Evolutionary conservation across 1,284 basidiomycete species (phyloP).

Genomic region (Dichomitus squalens): DNA sequence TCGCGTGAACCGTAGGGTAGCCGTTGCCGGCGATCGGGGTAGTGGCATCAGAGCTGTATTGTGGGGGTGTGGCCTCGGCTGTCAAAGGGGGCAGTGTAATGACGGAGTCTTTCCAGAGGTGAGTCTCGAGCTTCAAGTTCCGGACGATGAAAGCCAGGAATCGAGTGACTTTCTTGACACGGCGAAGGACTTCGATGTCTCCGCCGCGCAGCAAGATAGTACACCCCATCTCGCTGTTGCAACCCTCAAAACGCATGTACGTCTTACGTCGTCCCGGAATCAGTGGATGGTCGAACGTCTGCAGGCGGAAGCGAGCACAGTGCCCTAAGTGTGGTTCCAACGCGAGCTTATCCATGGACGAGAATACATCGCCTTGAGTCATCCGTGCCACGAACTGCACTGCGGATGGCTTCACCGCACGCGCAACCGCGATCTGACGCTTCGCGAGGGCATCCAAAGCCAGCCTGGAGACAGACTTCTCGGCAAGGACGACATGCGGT

Average conservation of each 20-base stretch:
- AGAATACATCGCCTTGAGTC: constrained; percentile 94
- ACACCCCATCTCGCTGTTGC: constrained; percentile 89
- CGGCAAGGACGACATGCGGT: constrained; percentile 92
- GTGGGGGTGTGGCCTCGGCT: constrained; percentile 60
- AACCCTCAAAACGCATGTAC: constrained; percentile 97
- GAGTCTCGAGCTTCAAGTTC: constrained; percentile 92
- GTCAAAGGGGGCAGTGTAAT: constrained; percentile 77
- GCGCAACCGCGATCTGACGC: constrained; percentile 89
- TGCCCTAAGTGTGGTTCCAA: constrained; percentile 90
- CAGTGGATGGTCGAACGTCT: constrained; percentile 92
- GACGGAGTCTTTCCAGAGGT: constrained; percentile 93
- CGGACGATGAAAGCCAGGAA: constrained; percentile 92
- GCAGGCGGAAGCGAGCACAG: constrained; percentile 85
- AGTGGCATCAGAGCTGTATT: constrained; percentile 23
- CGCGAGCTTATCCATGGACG: constrained; percentile 93
- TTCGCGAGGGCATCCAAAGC: constrained; percentile 90
- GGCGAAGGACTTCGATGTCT: constrained; percentile 75
- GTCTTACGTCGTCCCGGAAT: constrained; percentile 94
- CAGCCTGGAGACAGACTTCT: constrained; percentile 90
- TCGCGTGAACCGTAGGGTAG: constrained; percentile 8
- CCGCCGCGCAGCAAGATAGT: constrained; percentile 94
- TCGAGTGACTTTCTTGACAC: constrained; percentile 90
- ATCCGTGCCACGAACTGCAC: constrained; percentile 89
- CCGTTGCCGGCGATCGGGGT: constrained; percentile 17
- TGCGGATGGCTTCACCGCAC: constrained; percentile 87